Conservation (phyloP, 352 stramenopile species). For the Globisporangium barbulae region DNA sequence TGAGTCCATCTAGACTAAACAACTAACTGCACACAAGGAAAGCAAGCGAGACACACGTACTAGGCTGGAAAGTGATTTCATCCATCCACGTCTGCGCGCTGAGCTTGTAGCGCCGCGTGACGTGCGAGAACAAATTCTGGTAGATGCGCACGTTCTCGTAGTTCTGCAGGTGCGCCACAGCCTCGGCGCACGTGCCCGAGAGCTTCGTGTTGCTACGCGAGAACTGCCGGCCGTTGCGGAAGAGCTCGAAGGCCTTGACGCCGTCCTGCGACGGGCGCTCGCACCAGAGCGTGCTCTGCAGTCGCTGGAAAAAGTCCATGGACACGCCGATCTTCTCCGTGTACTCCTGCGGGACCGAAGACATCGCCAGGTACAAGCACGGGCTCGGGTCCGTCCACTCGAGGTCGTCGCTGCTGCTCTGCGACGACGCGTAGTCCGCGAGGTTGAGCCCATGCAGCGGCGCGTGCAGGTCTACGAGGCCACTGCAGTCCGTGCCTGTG, state of each 20-base stretch:
- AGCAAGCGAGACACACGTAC: constrained; percentile 2
- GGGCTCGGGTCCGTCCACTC: constrained; percentile 18
- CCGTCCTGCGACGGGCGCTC: constrained; percentile 16
- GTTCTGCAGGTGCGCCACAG: constrained; percentile 36
- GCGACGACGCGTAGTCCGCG: constrained; percentile 16
- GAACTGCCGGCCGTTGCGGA: constrained; percentile 32
- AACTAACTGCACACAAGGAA: background rate
- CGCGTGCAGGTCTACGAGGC: constrained; percentile 28
- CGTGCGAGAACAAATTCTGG: constrained; percentile 37
- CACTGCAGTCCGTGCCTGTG: constrained; percentile 2
- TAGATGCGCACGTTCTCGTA: constrained; percentile 59
- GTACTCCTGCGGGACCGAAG: constrained; percentile 36
- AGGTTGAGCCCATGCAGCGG: constrained; percentile 31
- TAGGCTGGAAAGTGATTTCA: constrained; percentile 36
- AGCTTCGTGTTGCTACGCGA: constrained; percentile 58
- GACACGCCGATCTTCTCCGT: constrained; percentile 51
- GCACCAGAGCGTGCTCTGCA: constrained; percentile 56
- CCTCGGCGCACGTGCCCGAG: constrained; percentile 28
- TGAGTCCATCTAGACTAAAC: background rate
- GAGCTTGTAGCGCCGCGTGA: constrained; percentile 41
- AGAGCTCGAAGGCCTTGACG: constrained; percentile 40
- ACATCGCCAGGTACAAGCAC: constrained; percentile 38
- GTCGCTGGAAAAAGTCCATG: constrained; percentile 62
- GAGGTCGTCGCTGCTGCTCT: constrained; percentile 13
- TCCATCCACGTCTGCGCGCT: constrained; percentile 54